Evolutionary conservation across 164 flowering plant species (phyloP).

Genomic region (Vitis rotundifolia): DNA sequence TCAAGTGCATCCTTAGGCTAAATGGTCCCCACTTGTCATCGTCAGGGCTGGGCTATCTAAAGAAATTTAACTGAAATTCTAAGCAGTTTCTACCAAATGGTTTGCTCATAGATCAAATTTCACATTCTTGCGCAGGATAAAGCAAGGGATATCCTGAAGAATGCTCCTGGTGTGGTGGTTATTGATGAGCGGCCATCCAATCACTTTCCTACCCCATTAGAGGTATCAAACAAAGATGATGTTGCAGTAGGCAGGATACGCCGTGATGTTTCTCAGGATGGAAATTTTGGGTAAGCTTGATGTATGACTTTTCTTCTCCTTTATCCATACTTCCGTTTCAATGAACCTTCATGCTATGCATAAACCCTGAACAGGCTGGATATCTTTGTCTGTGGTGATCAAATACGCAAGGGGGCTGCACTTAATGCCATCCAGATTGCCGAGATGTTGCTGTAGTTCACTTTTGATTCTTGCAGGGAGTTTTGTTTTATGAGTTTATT

Average conservation of each 20-base stretch:
- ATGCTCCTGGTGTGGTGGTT: conserved; percentile 84
- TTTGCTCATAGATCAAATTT: background rate
- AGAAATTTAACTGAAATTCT: background rate
- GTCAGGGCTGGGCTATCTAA: background rate
- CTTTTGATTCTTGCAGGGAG: background rate
- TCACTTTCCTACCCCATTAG: conserved; percentile 88
- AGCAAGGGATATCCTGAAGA: conserved; percentile 80
- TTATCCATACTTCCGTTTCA: background rate
- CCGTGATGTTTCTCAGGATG: conserved; percentile 81
- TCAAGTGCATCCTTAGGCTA: background rate
- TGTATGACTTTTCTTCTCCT: background rate
- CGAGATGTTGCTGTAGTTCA: conserved; percentile 65
- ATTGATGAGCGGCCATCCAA: conserved; percentile 89
- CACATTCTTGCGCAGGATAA: conserved; percentile 48
- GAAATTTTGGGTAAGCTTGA: conserved; percentile 73
- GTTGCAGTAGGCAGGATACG: conserved; percentile 98
- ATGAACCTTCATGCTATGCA: background rate
- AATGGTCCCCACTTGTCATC: background rate
- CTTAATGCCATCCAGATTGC: conserved; percentile 97
- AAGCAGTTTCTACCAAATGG: background rate
- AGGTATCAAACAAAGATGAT: conserved; percentile 89
- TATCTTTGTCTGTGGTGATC: conserved; percentile 95
- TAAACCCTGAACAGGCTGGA: conserved; percentile 64
- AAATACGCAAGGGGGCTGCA: conserved; percentile 97
- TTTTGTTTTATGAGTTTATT: background rate